Percentiles rank a stretch among this genome's conserved stretches.
phyloP scores from a whole-genome alignment of 73 alveolate species.

The Stentor roeselii region DNA sequence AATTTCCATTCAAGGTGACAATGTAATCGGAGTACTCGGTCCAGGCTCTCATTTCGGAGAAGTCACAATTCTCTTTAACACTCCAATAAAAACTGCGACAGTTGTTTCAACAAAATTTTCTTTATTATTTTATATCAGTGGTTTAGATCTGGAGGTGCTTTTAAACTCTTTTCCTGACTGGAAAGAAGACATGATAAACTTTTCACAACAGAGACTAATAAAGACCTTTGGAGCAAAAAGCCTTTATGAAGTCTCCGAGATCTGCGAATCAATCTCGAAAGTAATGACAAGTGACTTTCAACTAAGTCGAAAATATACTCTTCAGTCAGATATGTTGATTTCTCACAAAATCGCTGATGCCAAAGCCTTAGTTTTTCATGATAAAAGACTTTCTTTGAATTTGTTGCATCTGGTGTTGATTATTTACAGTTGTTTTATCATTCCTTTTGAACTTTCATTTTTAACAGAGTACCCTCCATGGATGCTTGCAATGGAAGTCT shows the following conservation, averaged over 20 bases:
- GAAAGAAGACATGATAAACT: conserved; percentile 18
- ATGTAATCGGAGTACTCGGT: conserved; percentile 28
- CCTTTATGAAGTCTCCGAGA: not conserved
- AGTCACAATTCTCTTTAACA: not conserved
- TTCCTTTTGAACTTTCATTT: conserved; percentile 51
- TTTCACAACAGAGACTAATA: conserved; percentile 27
- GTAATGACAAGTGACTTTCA: not conserved
- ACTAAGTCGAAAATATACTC: not conserved
- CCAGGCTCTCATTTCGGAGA: conserved; percentile 58
- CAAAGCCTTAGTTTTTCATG: not conserved
- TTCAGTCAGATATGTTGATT: not conserved
- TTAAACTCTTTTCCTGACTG: conserved; percentile 56
- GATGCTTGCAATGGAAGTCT: conserved; percentile 30
- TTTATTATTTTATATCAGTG: not conserved
- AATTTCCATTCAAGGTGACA: conserved; percentile 37
- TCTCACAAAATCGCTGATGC: not conserved
- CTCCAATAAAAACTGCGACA: not conserved
- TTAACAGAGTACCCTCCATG: not conserved
- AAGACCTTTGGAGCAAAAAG: not conserved
- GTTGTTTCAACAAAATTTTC: not conserved
- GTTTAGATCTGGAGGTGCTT: conserved; percentile 31
- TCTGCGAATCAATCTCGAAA: not conserved
- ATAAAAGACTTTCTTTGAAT: conserved; percentile 27
- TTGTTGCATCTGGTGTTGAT: conserved; percentile 31
- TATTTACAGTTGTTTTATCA: conserved; percentile 38